These are phyloP conservation scores for Hericium erinaceus DNA, from an alignment of 768 basidiomycete species.

Conservation along the genomic window DNA sequence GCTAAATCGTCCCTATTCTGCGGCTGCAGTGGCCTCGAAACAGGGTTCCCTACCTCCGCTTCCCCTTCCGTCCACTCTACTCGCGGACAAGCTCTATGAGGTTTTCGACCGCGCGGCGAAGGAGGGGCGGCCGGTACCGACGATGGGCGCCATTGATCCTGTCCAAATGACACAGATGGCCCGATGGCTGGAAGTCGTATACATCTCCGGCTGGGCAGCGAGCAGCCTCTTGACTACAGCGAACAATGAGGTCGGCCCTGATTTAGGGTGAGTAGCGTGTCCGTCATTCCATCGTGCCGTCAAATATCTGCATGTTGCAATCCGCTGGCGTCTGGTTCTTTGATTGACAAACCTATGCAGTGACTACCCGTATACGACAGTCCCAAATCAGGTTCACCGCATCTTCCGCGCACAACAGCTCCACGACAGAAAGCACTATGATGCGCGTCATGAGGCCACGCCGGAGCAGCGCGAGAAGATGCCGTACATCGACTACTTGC, in stretches of 20 bases:
- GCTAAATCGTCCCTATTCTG: conserved; percentile 72
- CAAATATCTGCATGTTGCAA: background rate
- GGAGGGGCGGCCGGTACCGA: conserved; percentile 67
- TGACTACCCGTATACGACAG: conserved; percentile 94
- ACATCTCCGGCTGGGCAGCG: conserved; percentile 89
- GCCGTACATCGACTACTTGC: conserved; percentile 78
- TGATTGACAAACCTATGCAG: conserved; percentile 26
- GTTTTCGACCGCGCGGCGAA: conserved; percentile 54
- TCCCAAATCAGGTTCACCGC: conserved; percentile 91
- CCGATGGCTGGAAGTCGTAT: conserved; percentile 73
- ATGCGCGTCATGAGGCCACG: conserved; percentile 65
- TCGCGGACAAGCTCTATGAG: conserved; percentile 78
- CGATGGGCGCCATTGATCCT: conserved; percentile 90
- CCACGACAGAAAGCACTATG: conserved; percentile 90
- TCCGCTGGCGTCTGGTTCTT: background rate
- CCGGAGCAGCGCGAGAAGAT: conserved; percentile 57
- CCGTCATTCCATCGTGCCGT: background rate
- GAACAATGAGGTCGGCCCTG: conserved; percentile 87
- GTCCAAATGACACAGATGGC: conserved; percentile 96
- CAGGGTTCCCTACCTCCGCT: conserved; percentile 80
- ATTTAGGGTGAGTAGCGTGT: conserved; percentile 55
- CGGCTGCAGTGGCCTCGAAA: conserved; percentile 75
- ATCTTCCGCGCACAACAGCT: conserved; percentile 87
- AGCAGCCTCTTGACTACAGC: conserved; percentile 83
- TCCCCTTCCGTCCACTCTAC: conserved; percentile 65